Evolutionary conservation across 2,329 filamentous ascomycete genomes (phyloP).

Genomic region (Sclerotinia nivalis): DNA sequence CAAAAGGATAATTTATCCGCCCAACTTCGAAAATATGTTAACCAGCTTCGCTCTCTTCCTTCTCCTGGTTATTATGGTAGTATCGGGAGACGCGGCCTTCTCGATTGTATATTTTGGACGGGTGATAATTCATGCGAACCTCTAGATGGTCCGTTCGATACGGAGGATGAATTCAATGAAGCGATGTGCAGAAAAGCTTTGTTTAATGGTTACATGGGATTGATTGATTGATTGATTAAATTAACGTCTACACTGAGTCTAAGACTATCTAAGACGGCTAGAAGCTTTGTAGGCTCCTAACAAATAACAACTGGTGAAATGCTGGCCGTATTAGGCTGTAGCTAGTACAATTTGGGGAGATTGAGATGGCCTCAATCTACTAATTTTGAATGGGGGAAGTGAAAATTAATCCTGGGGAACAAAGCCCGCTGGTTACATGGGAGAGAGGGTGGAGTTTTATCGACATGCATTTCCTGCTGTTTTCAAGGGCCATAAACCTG

Average conservation of each 20-base stretch:
- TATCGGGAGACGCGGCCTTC: slow-evolving; percentile 34
- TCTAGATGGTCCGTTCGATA: slow-evolving; percentile 39
- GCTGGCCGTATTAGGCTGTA: too few relatives aligned
- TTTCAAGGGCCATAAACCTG: slow-evolving; percentile 34
- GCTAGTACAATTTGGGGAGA: too few relatives aligned
- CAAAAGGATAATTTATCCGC: slow-evolving; percentile 36
- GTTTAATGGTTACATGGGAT: slow-evolving; percentile 27
- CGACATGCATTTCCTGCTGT: slow-evolving; percentile 34
- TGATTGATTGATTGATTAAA: too few relatives aligned
- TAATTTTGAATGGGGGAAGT: too few relatives aligned
- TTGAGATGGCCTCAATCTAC: too few relatives aligned
- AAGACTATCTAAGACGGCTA: too few relatives aligned
- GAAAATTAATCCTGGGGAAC: too few relatives aligned
- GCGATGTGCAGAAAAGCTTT: slow-evolving; percentile 38
- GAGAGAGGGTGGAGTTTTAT: slow-evolving; percentile 37
- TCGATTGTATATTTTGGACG: slow-evolving; percentile 39
- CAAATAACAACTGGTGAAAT: too few relatives aligned
- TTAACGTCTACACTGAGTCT: too few relatives aligned
- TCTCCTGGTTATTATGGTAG: slow-evolving; percentile 38
- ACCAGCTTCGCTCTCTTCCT: slow-evolving; percentile 38
- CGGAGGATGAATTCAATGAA: slow-evolving; percentile 37
- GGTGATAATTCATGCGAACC: slow-evolving; percentile 24
- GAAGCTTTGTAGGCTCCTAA: too few relatives aligned
- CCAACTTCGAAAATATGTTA: slow-evolving; percentile 31
- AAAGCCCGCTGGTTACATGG: slow-evolving; percentile 25